Percentiles rank a stretch among this genome's conserved stretches.
Conservation (phyloP, 306 rosid species). For the Rubus parviflorus region DNA sequence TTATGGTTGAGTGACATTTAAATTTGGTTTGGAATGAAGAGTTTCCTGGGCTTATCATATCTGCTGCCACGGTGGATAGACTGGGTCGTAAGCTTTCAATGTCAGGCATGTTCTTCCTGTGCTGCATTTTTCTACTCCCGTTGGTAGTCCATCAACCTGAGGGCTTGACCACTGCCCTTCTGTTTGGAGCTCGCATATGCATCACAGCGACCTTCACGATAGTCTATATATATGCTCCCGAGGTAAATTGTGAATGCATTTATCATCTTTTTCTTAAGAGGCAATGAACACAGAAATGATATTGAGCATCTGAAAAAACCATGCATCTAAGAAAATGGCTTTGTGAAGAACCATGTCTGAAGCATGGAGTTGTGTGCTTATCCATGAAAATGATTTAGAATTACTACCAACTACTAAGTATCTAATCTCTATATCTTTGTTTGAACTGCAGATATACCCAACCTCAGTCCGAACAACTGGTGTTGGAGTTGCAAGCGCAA, state of each 20-base stretch:
- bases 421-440: not conserved
- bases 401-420: not conserved
- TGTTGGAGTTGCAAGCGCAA: conserved; percentile 83
- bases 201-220: conserved; percentile 83
- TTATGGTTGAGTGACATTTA: conserved; percentile 37
- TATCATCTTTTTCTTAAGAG: not conserved
- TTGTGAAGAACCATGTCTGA: not conserved
- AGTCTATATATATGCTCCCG: conserved; percentile 92
- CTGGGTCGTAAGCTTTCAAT: conserved; percentile 86
- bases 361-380: not conserved
- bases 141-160: conserved; percentile 58
- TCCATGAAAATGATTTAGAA: not conserved
- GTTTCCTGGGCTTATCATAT: conserved; percentile 79
- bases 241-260: conserved; percentile 48
- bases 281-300: not conserved
- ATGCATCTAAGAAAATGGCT: not conserved
- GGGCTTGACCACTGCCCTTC: conserved; percentile 65
- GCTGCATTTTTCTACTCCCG: conserved; percentile 79
- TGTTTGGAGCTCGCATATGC: conserved; percentile 97
- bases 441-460: conserved; percentile 76
- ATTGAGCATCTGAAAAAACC: not conserved
- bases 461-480: conserved; percentile 90
- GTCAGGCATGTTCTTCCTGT: conserved; percentile 81
- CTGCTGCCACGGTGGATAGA: conserved; percentile 81
- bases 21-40: conserved; percentile 53